Conservation (phyloP, 352 stramenopile species). For the Phytophthora cactorum region DNA sequence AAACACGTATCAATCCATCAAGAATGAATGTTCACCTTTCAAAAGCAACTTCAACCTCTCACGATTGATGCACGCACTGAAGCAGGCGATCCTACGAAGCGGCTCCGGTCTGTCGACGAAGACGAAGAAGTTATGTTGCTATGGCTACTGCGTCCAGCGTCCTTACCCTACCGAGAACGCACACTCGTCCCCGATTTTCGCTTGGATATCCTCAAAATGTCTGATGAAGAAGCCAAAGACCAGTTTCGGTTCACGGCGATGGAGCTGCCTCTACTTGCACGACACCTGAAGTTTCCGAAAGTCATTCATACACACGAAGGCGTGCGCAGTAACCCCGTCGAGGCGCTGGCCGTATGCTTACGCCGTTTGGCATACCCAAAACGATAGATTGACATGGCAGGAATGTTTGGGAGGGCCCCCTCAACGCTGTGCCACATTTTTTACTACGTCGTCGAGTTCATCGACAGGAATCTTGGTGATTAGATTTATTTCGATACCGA, state of each 20-base stretch:
- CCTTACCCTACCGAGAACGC: constrained; percentile 3
- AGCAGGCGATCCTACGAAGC: not conserved
- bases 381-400: not conserved
- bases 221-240: constrained; percentile 7
- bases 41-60: too few species aligned
- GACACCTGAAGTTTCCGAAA: not conserved
- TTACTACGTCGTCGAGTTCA: constrained; percentile 11
- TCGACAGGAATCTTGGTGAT: constrained; percentile 6
- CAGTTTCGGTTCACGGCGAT: constrained; percentile 14
- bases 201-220: constrained; percentile 3
- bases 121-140: not conserved
- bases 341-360: not conserved
- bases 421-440: constrained; percentile 14
- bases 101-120: not conserved
- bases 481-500: constrained; percentile 8
- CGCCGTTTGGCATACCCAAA: not conserved
- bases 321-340: not conserved
- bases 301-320: not conserved
- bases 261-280: not conserved
- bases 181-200: constrained; percentile 12
- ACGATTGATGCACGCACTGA: too few species aligned
- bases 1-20: too few species aligned
- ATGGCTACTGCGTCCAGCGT: not conserved
- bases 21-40: too few species aligned
- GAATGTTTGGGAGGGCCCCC: not conserved